Evolutionary conservation across 1,284 basidiomycete species (phyloP).

Genomic region (Gastroboletus turbinatus): DNA sequence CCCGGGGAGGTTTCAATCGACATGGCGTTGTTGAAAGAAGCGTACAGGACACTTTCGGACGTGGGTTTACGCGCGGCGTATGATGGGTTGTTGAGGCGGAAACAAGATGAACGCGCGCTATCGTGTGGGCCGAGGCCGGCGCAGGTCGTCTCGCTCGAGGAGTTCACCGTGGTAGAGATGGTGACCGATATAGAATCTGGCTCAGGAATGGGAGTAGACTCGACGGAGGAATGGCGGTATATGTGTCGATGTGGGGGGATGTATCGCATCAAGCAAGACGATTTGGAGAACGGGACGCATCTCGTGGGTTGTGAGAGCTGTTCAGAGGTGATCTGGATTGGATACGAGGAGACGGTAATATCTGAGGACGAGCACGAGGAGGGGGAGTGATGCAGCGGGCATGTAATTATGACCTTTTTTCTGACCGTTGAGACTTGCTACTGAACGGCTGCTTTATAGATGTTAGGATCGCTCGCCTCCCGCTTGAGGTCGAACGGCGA

Average conservation of each 20-base stretch:
- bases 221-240: conserved; percentile 47
- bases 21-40: conserved; percentile 59
- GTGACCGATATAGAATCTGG: conserved; percentile 10
- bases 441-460: background rate
- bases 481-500: background rate
- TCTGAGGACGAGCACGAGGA: conserved; percentile 1
- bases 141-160: conserved; percentile 73
- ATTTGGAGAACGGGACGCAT: conserved; percentile 67
- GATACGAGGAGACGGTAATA: conserved; percentile 54
- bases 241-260: conserved; percentile 68
- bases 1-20: conserved; percentile 32
- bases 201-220: background rate
- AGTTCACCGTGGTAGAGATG: conserved; percentile 43
- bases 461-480: background rate
- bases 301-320: conserved; percentile 68
- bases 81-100: conserved; percentile 36
- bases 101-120: conserved; percentile 1
- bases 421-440: background rate
- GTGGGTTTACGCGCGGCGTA: conserved; percentile 43
- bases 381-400: background rate
- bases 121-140: conserved; percentile 58
- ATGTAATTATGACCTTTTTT: background rate
- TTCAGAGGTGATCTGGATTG: conserved; percentile 77
- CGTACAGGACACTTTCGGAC: conserved; percentile 54
- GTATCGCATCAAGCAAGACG: conserved; percentile 54